A percentile compares a stretch with the other conserved stretches of the same genome.
These are phyloP conservation scores for Citrus trifoliata DNA, from an alignment of 345 rosid genomes.

Conservation along the genomic window DNA sequence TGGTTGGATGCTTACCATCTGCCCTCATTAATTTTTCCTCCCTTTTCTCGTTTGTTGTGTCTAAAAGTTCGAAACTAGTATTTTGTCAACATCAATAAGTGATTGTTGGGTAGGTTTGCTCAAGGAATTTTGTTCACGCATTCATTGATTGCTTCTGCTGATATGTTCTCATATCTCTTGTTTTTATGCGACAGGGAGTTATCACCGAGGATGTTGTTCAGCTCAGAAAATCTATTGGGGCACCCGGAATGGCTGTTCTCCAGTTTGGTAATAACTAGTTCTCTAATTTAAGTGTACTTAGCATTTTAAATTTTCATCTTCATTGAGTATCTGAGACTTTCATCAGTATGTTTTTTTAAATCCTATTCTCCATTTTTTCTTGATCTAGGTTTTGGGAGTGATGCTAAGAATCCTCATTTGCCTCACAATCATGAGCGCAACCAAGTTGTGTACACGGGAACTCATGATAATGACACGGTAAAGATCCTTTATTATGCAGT, in stretches of 20 bases:
- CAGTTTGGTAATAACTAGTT: slow-evolving; percentile 67
- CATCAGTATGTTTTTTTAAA: neutral
- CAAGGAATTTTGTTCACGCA: neutral
- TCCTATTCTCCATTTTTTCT: slow-evolving; percentile 7
- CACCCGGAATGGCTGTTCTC: slow-evolving; percentile 99
- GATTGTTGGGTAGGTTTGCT: neutral
- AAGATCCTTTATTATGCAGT: slow-evolving; percentile 7
- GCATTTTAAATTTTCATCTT: neutral
- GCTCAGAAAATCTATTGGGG: slow-evolving; percentile 83
- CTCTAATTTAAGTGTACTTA: neutral
- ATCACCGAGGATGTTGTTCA: slow-evolving; percentile 88
- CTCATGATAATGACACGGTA: slow-evolving; percentile 97
- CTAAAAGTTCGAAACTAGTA: neutral
- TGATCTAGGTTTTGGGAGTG: slow-evolving; percentile 76
- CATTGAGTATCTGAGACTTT: slow-evolving; percentile 1
- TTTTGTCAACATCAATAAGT: neutral
- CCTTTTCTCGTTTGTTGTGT: neutral
- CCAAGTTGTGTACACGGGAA: slow-evolving; percentile 97
- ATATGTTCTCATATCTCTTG: neutral
- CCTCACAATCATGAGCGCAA: slow-evolving; percentile 89
- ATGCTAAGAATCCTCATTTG: slow-evolving; percentile 82
- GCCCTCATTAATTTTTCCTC: neutral
- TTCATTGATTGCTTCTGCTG: neutral
- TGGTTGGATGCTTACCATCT: neutral
- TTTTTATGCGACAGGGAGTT: slow-evolving; percentile 61